Percentiles rank a stretch among this genome's conserved stretches.
Conservation (phyloP, 1,284 basidiomycete species). For the Thelephora terrestris region DNA sequence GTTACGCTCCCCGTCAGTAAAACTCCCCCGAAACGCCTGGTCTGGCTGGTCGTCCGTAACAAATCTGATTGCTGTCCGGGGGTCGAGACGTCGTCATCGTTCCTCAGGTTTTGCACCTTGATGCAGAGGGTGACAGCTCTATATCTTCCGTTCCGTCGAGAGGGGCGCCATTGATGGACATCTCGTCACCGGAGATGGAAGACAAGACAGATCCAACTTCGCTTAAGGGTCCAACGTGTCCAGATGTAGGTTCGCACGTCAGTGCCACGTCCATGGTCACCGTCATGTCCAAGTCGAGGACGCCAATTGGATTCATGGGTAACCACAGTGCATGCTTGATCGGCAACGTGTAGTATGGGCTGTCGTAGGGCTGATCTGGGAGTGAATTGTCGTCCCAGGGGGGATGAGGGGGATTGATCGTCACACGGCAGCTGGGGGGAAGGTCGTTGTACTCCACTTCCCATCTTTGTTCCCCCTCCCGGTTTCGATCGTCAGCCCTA, state of each 20-base stretch:
- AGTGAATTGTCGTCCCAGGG: constrained; percentile 75
- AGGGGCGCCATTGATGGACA: constrained; percentile 8
- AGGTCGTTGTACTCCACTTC: too few relatives aligned
- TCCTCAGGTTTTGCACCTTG: constrained; percentile 34
- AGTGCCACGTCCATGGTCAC: constrained; percentile 58
- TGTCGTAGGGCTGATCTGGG: constrained; percentile 64
- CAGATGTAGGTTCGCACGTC: constrained; percentile 47
- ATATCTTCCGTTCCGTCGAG: constrained; percentile 51
- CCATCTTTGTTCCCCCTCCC: too few relatives aligned
- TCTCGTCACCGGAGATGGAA: background rate
- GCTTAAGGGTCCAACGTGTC: constrained; percentile 48
- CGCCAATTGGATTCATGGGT: constrained; percentile 68
- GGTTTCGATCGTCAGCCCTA: too few relatives aligned
- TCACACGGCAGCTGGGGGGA: constrained; percentile 24
- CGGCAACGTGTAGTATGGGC: constrained; percentile 69
- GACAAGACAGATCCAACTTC: constrained; percentile 7
- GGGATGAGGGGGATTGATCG: constrained; percentile 51
- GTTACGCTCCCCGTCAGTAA: too few relatives aligned
- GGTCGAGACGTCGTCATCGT: constrained; percentile 31
- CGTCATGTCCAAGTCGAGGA: constrained; percentile 79
- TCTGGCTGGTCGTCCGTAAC: too few relatives aligned
- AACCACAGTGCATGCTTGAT: constrained; percentile 76
- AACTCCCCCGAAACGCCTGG: too few relatives aligned
- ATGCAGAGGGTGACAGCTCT: constrained; percentile 38
- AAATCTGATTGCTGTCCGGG: constrained; percentile 11